Evolutionary conservation across 495 filamentous ascomycete species (phyloP).

Genomic region (Aspergillus incahuasiensis): DNA sequence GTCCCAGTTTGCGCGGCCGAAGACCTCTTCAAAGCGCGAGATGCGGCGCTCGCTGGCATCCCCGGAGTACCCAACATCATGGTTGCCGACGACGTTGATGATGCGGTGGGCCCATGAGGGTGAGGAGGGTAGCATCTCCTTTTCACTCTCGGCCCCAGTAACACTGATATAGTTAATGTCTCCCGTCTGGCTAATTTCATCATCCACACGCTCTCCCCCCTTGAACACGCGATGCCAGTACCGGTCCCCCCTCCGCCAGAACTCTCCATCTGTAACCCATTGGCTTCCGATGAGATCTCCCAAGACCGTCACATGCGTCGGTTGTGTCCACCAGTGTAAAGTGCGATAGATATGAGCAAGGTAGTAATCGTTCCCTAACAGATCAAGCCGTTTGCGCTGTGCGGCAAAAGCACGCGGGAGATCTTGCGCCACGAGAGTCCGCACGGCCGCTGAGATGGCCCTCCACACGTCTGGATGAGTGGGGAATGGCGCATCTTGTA

Average conservation of each 20-base stretch:
- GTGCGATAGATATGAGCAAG: slow-evolving; percentile 90
- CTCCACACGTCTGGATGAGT: slow-evolving; percentile 25
- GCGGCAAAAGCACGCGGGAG: slow-evolving; percentile 57
- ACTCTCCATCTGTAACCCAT: slow-evolving; percentile 86
- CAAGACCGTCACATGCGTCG: slow-evolving; percentile 84
- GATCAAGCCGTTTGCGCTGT: slow-evolving; percentile 74
- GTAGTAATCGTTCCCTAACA: slow-evolving; percentile 92
- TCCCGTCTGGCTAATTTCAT: slow-evolving; percentile 47
- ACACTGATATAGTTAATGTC: slow-evolving; percentile 1
- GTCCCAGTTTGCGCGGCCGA: slow-evolving; percentile 86
- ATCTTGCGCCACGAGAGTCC: slow-evolving; percentile 56
- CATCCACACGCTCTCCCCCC: slow-evolving; percentile 60
- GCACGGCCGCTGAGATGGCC: slow-evolving; percentile 43
- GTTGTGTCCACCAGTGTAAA: slow-evolving; percentile 70
- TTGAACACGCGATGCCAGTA: slow-evolving; percentile 82
- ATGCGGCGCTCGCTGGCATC: slow-evolving; percentile 71
- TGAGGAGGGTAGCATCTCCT: slow-evolving; percentile 50
- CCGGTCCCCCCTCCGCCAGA: slow-evolving; percentile 59
- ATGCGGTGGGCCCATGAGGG: slow-evolving; percentile 65
- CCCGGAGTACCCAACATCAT: slow-evolving; percentile 93
- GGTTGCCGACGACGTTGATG: slow-evolving; percentile 89
- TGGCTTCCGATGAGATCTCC: slow-evolving; percentile 95
- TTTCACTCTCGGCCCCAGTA: slow-evolving; percentile 31
- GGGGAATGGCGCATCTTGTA: slow-evolving; percentile 10
- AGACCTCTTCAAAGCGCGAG: slow-evolving; percentile 72